These are phyloP conservation scores for Venturia asperata DNA, from an alignment of 2,329 filamentous ascomycete genomes.

Conservation along the genomic window DNA sequence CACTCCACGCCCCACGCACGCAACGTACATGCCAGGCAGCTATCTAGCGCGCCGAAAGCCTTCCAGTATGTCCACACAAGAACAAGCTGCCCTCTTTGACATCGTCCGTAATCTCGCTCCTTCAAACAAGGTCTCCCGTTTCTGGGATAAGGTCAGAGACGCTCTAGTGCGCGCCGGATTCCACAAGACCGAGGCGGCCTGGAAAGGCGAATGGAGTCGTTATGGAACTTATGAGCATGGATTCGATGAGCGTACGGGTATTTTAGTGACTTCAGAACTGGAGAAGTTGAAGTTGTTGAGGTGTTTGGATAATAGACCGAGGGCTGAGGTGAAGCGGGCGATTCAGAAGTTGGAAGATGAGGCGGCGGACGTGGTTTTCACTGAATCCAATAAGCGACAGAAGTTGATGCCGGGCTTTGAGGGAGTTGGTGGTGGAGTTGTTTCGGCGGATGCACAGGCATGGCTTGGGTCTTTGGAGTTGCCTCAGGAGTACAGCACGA, in stretches of 20 bases:
- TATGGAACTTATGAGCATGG: conserved; percentile 1
- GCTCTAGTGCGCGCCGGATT: background rate
- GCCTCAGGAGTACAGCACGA: background rate
- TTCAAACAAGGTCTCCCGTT: background rate
- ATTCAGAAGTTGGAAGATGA: background rate
- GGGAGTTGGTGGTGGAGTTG: background rate
- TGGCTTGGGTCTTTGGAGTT: background rate
- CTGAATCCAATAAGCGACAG: background rate
- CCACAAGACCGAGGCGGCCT: background rate
- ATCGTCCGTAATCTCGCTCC: background rate
- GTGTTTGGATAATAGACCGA: background rate
- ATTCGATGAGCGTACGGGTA: background rate
- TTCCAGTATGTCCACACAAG: background rate
- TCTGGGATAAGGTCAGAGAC: background rate
- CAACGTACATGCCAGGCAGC: background rate
- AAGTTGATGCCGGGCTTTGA: background rate
- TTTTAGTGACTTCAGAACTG: background rate
- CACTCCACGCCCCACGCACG: background rate
- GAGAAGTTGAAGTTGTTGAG: background rate
- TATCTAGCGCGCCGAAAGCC: background rate
- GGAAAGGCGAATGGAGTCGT: conserved; percentile 1
- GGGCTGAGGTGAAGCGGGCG: background rate
- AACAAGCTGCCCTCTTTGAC: background rate
- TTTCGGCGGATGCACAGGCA: background rate
- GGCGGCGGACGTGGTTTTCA: background rate